Base-by-base conservation (phyloP, 1,284 basidiomycete genomes). In the Irpex sp. region DNA sequence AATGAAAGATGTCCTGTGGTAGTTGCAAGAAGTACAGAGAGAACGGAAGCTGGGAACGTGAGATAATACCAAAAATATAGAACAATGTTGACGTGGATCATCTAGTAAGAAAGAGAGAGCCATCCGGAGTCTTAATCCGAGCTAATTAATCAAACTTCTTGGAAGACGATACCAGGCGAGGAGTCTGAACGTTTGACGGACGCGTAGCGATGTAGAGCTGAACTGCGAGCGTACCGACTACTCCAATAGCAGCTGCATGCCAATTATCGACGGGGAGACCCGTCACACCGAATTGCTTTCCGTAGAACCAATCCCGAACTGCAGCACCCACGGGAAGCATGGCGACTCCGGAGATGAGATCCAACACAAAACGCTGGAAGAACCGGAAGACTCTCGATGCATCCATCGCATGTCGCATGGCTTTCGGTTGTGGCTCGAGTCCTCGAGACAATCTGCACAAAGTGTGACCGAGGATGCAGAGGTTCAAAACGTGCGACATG, bases 401-500 rank as follows among this genome's bases (percentile, higher is more conserved):
- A 44, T 63, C 61, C 61, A 65, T 62, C 13, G 62, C 58, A n/a
- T 54, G 58, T 19, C 61, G 64, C 64, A 65, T 62, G 4, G 55
- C 54, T 8, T 38, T 57, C 5, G 64, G 61, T 47, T 65, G 52
- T 1, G 64, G 64, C 19, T 65, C 64, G n/a, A 62, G 61, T 31
- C 55, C 52, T 19, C 64, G 58, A 3, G 40, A 51, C 19, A 65
- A 61, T 15, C 64, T 49, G 57, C 61, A 63, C 26, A 63, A 15
- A 21, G 62, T 63, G 49, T 63, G 64, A 17, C 55, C 64, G n/a
- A 65, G 36, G 57, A 65, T 57, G 38, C 51, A 44, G 59, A 63
- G 40, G 59, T 65, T 65, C 47, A 63, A 19, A 40, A 60, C 48
- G 40, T 62, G 62, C 0, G 64, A 59, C 49, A 61, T 58, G 54